Base-by-base conservation (phyloP, 805 yeast genomes). In the Cephaloascus albidus region DNA sequence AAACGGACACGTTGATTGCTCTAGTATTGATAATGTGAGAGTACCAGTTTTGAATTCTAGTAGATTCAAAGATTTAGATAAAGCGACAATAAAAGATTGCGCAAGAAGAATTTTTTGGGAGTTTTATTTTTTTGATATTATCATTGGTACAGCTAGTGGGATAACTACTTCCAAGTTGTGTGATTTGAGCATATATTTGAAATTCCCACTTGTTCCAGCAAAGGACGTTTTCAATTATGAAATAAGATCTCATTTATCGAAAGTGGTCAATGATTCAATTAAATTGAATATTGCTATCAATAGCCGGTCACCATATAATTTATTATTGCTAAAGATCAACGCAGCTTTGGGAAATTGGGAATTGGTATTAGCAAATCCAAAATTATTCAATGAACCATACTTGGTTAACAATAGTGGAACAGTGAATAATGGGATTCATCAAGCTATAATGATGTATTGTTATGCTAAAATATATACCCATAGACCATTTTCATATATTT, bases 391-490 rank as follows among this genome's bases (percentile, higher is more conserved):
- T 38, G 53, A 66, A 8, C 75, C 76, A 1, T 61, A 61, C 39
- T 51, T 74, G 23, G 59, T 73, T 10, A 60, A 64, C 44, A 47
- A 58, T 14, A 53, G 54, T 44, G 78, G 78, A 1, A 44, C 44
- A 4, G 72, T 73, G 10, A 74, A 74, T 47, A 77, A 74, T 41
- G 79, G 78, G 20, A 68, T 72, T 3, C 76, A 71, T 39, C 78
- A 74, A 45, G 63, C 76, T 1, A 58, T 68, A 8, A 57, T 72
- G 40, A 51, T 74, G 51, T 57, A 67, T 38, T 68, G 68, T 41
- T 73, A 73, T 51, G 76, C 78, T 1, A 70, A 68, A 44, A 70
- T 74, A n/a, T 73, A 72, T 45, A 69, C 73, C 3, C 76, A 73
- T 50, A 51, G 78, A 41, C 79, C 78, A 2, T 62, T 73, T 40